phyloP scores from a whole-genome alignment of 164 flowering plant species.

The Nelumbo lutea region DNA sequence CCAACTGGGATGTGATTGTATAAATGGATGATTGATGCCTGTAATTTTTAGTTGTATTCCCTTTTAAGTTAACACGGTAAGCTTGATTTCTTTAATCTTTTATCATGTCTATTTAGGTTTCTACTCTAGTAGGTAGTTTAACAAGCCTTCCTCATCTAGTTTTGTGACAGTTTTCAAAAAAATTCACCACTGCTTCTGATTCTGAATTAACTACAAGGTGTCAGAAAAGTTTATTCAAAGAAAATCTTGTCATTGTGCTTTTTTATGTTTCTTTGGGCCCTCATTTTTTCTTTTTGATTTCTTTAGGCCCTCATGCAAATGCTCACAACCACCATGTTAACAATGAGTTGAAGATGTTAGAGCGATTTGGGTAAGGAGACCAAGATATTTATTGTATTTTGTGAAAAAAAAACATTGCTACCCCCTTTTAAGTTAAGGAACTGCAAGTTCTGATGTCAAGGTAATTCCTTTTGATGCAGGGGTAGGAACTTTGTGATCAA shows the following conservation, averaged over 20 bases:
- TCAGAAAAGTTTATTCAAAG: neutral
- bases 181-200: neutral
- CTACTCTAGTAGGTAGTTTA: neutral
- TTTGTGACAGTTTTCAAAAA: neutral
- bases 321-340: conserved; percentile 57
- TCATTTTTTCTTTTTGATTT: conserved; percentile 23
- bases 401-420: neutral
- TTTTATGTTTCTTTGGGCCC: conserved; percentile 47
- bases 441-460: neutral
- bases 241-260: neutral
- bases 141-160: no score
- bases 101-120: neutral
- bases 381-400: neutral
- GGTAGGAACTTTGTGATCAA: conserved; percentile 79
- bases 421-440: neutral
- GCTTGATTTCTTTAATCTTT: neutral
- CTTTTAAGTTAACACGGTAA: no score
- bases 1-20: no score
- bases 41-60: no score
- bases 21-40: no score
- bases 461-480: conserved; percentile 28
- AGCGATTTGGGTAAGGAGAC: conserved; percentile 73
- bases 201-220: neutral
- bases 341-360: conserved; percentile 75
- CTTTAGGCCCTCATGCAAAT: conserved; percentile 71